Base-by-base conservation (phyloP, 2,329 filamentous ascomycete species). In the Claviceps pusilla region DNA sequence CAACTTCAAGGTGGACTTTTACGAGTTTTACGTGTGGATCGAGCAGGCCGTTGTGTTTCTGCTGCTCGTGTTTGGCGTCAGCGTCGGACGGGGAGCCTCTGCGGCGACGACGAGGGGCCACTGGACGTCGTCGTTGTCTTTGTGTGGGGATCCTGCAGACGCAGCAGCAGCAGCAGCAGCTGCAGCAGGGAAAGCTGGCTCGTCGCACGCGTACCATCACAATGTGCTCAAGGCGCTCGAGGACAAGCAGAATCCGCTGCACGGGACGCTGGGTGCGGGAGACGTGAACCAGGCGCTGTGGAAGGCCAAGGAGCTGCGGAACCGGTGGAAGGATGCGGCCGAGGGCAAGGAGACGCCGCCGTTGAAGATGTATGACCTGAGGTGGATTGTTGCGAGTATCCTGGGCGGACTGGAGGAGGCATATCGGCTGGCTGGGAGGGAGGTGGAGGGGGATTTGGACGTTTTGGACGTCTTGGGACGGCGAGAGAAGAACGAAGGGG, bases 1-100 rank as follows among this genome's bases (percentile, higher is more conserved):
- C 16, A 87, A 87, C 74, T 88, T 88, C 71, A 87, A 88, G 65
- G 75, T 88, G 7, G 85, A 88, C 62, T 89, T 88, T 58, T 82
- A 86, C 67, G 85, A 89, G 62, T 88, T 84, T 65, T 88, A 88
- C 69, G 79, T 80, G 52, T 75, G 86, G 41, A 76, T 88, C 7
- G 85, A 89, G 68, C 79, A 85, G 35, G 83, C 83, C 0, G 72
- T 88, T 7, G 82, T 86, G 1, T 77, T 83, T 49, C 69, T 86
- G 0, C 75, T 86, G n/a, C 75, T 74, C 0, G 76, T 86, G 0
- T 84, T 82, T 56, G 80, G 77, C 7, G 73, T 86, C 5, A 63
- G 65, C 0, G 71, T 87, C 0, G 66, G 71, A 0, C 66, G 46
- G 12, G 50, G 37, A n/a, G 31, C 14, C 33, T 9, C 48, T 19